Conservation (phyloP, 441 rosid genomes). For the Theobroma grandiflorum region DNA sequence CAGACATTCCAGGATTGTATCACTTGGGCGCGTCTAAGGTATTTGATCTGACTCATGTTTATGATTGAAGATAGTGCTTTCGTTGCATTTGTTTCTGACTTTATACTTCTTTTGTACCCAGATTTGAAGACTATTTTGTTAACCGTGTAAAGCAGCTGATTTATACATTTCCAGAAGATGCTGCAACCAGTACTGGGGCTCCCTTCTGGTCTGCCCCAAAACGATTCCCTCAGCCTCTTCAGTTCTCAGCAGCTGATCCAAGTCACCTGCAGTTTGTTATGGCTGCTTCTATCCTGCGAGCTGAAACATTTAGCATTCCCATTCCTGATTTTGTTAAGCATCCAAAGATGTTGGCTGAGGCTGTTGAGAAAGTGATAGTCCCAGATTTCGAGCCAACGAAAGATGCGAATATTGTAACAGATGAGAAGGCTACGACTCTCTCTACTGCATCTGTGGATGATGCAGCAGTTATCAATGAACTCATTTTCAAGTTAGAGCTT, state of each 20-base stretch:
- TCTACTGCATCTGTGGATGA: slow-evolving; percentile 83
- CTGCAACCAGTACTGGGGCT: slow-evolving; percentile 84
- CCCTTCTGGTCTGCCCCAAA: slow-evolving; percentile 99
- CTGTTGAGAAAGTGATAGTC: slow-evolving; percentile 74
- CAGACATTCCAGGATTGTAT: slow-evolving; percentile 84
- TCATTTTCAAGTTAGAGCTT: slow-evolving; percentile 61
- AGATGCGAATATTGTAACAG: slow-evolving; percentile 84
- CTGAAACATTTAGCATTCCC: slow-evolving; percentile 88
- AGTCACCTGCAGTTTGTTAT: slow-evolving; percentile 75
- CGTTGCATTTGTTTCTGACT: slow-evolving; percentile 26
- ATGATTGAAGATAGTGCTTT: background rate
- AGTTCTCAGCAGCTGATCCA: slow-evolving; percentile 72
- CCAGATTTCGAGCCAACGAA: slow-evolving; percentile 89
- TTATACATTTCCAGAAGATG: slow-evolving; percentile 94
- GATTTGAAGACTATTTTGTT: slow-evolving; percentile 91
- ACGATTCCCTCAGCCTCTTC: slow-evolving; percentile 87
- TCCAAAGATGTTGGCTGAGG: slow-evolving; percentile 67
- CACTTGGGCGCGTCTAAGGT: slow-evolving; percentile 87
- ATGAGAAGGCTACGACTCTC: slow-evolving; percentile 88
- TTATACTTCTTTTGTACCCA: slow-evolving; percentile 37
- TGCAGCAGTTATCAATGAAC: slow-evolving; percentile 74
- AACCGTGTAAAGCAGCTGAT: slow-evolving; percentile 91
- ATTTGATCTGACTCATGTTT: slow-evolving; percentile 3
- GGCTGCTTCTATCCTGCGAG: slow-evolving; percentile 88
- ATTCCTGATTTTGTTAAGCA: slow-evolving; percentile 83